Conservation (phyloP, 2,329 filamentous ascomycete genomes). For the Botrytis porri region DNA sequence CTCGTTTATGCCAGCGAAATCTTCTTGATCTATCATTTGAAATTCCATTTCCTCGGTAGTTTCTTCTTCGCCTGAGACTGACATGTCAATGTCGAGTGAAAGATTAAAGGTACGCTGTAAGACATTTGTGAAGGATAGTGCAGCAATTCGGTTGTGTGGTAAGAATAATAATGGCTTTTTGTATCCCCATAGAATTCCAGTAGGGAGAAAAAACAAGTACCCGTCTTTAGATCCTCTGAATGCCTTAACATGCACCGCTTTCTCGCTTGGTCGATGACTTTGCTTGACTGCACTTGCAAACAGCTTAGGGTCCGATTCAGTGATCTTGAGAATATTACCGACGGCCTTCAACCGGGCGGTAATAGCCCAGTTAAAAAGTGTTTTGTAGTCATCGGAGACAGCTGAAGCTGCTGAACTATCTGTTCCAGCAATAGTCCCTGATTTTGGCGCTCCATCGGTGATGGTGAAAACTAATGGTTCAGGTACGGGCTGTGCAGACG, state of each 20-base stretch:
- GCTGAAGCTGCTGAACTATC: constrained; percentile 49
- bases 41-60: constrained; percentile 61
- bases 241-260: constrained; percentile 62
- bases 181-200: constrained; percentile 66
- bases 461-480: constrained; percentile 66
- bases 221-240: constrained; percentile 68
- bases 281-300: constrained; percentile 58
- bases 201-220: constrained; percentile 64
- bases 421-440: constrained; percentile 53
- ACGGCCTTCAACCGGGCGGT: constrained; percentile 50
- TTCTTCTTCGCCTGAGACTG: constrained; percentile 44
- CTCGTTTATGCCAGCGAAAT: constrained; percentile 62
- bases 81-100: constrained; percentile 54
- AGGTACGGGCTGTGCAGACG: constrained; percentile 37
- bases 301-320: constrained; percentile 51
- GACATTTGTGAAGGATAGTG: constrained; percentile 65
- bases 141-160: constrained; percentile 57
- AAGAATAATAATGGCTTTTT: constrained; percentile 67
- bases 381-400: constrained; percentile 57
- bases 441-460: constrained; percentile 57
- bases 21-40: constrained; percentile 66
- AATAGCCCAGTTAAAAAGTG: constrained; percentile 60
- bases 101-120: constrained; percentile 68
- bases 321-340: constrained; percentile 48
- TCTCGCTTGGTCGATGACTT: constrained; percentile 56